Base-by-base conservation (phyloP, 2,329 filamentous ascomycete genomes). In the Tolypocladium paradoxum region DNA sequence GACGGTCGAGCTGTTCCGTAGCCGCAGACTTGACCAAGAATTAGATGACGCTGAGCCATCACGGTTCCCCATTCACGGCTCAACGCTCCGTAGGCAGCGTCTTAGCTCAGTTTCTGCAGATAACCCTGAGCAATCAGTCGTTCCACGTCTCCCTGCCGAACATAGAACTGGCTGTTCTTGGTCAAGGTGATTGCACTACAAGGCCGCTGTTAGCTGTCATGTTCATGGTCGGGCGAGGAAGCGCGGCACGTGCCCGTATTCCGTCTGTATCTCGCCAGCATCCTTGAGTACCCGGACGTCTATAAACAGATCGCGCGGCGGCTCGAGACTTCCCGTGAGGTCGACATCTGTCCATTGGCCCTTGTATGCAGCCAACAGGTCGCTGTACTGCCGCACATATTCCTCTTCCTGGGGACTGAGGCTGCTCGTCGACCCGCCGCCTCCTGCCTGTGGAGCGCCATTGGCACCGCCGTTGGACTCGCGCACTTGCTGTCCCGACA, bases 291-390 rank as follows among this genome's bases (percentile, higher is more conserved):
- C 93, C 48, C 93, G 79, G 36, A 99, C 93, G 68, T 99, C 93
- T 62, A 99, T 95, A 68, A 97, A 99, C 51, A 99, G 73, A 70
- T 99, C 93, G 61, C 83, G 83, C n/a, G 93, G 93, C 27, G 93
- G 93, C 65, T 96, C 90, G 65, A 99, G 74, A 64, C 88, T 93
- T 34, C 93, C 93, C 3, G 93, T 96, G 52, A 99, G 75, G 70
- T 99, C 93, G 60, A 99, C 87, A 67, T 99, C 93, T 22, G 92
- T 97, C 92, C 92, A 99, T 64, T 96, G 90, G 1, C 93, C 93
- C 68, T 99, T 99, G 71, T 95, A 96, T 2, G 90, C 89, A n/a
- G 92, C 90, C 53, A 99, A 74, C 59, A 99, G 76, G 64, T 99
- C 91, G 58, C 87, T 85, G 65, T 96, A 99, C 64, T 91, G 86